Base-by-base conservation (phyloP, 2,329 filamentous ascomycete genomes). In the Penicillium griseofulvum region DNA sequence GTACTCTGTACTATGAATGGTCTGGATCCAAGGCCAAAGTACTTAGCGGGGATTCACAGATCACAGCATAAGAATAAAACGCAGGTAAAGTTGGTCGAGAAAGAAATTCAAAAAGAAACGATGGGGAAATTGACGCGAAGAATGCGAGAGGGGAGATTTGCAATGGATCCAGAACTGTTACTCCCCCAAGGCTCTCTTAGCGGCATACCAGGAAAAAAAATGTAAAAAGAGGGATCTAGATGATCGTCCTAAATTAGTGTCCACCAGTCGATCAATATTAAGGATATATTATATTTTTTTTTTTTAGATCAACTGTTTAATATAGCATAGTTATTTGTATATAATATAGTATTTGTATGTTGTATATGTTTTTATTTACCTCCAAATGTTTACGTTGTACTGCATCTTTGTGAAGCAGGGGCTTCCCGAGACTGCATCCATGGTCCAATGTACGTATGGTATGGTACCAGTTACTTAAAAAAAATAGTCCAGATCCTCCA, bases 181-280 rank as follows among this genome's bases (percentile, higher is more conserved):
- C 38, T 51, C 17, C 37, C 37, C 49, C 41, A 48, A 6, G 36
- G 24, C 49, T 41, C 33, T 39, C 28, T 53, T 57, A 57, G 50
- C 48, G 51, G 45, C 54, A 46, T 37, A 54, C 55, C n/a, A 60
- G 26, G 26, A 44, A 48, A 48, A 50, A 52, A 48, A 50, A 44
- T 46, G 11, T 12, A 49, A 49, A 56, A 46, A 52, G 53, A 55
- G 38, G 48, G 62, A 63, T 60, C 58, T 57, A 56, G 56, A 58
- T 58, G 61, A 63, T 65, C 61, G 59, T 55, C 62, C 51, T 17
- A 33, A 50, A 50, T 34, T 54, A 39, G 54, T 56, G 60, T 51
- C 59, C 55, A 59, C 60, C 55, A 37, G 51, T 52, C 53, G 59
- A 59, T 62, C 57, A 33, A 36, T 39, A 50, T 42, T 49, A 24